Percentiles rank a stretch among this genome's conserved stretches.
Conservation (phyloP, 441 rosid species). For the Croton setiger region DNA sequence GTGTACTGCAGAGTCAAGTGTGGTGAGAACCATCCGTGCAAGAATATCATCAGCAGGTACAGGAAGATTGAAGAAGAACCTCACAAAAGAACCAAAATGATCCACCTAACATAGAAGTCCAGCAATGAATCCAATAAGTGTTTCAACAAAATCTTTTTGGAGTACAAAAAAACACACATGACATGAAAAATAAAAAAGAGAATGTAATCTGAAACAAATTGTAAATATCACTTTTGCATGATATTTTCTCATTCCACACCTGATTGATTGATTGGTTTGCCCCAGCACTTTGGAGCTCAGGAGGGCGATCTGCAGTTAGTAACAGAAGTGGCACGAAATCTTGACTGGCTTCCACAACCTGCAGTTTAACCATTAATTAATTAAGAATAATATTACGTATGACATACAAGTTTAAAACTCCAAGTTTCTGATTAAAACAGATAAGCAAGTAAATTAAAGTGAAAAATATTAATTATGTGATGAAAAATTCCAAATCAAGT, state of each 20-base stretch:
- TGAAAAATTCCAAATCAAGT: not conserved
- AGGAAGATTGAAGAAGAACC: conserved; percentile 92
- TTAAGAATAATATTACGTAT: conserved; percentile 7
- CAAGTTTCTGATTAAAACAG: conserved; percentile 10
- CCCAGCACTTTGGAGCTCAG: conserved; percentile 88
- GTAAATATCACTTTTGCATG: conserved; percentile 6
- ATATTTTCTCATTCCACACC: conserved; percentile 39
- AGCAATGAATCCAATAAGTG: conserved; percentile 12
- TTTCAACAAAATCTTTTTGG: not conserved
- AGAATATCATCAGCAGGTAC: conserved; percentile 73
- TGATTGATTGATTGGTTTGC: conserved; percentile 97
- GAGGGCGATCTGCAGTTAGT: conserved; percentile 98
- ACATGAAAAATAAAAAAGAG: not conserved
- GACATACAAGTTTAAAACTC: conserved; percentile 11
- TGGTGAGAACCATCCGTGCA: conserved; percentile 87
- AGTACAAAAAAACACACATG: not conserved
- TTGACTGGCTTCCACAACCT: conserved; percentile 99
- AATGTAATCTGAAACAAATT: conserved; percentile 5
- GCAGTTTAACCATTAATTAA: conserved; percentile 20
- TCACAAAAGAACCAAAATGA: conserved; percentile 91
- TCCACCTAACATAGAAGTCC: conserved; percentile 54
- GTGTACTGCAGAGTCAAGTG: conserved; percentile 86
- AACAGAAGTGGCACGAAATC: conserved; percentile 86
- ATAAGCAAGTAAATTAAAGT: not conserved
- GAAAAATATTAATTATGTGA: not conserved